Evolutionary conservation across 495 filamentous ascomycete species (phyloP), one percentile per base, ranked within the genome.

Genomic region (Pyronema domesticum): DNA sequence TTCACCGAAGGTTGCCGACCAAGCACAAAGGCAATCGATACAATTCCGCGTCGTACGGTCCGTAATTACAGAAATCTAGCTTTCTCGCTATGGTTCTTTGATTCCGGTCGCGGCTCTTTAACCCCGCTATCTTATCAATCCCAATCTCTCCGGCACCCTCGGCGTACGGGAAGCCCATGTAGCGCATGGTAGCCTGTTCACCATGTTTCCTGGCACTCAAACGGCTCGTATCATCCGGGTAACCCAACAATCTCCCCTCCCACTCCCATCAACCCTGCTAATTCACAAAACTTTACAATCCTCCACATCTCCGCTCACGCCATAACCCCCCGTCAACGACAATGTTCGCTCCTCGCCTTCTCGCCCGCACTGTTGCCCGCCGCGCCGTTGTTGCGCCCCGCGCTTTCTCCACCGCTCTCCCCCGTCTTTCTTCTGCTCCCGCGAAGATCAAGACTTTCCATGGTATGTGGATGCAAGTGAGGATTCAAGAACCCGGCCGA

Each of bases 291-390:
- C 23, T 30, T 30, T 42, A 40, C 37, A 14, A 53, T 17, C 48
- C 15, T 13, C 57, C 34, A 36, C 39, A 58, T 55, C 58, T 51
- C 51, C 46, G 51, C 52, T 46, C 14, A 55, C 13, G 36, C 37
- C 23, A 30, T 30, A 30, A 30, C 23, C 23, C 23, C 23, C 23
- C 23, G 23, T 5, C 23, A 30, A 30, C 23, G 23, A 54, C 55
- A 57, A 62, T 62, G 60, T 49, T 62, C 55, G 46, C 60, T 13
- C 50, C 53, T 49, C 60, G 60, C 44, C 45, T 58, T 40, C 54
- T 62, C 15, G 49, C 58, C 1, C 54, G 55, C 51, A 45, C 58
- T 14, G 50, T 62, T 37, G 55, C 55, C 37, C 55, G 60, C 33
- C 54, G 35, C 43, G 54, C 34, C 34, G 11, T 23, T 10, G 11